Evolutionary conservation across 345 rosid genomes (phyloP).

Genomic region (Acer saccharum): DNA sequence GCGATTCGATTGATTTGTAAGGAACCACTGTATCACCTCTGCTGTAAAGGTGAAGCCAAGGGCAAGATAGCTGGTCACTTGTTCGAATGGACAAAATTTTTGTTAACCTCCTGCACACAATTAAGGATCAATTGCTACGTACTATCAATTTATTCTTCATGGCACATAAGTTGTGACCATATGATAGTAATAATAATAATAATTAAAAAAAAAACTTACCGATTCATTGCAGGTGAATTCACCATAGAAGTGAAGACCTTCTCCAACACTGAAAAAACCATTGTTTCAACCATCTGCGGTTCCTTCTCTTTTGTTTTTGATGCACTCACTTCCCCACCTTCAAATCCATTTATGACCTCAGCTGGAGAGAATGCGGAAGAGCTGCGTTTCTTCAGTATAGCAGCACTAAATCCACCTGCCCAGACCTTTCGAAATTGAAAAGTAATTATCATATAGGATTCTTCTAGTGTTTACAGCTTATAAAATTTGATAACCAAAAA

Average conservation of each 20-base stretch:
- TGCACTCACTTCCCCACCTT: slow-evolving; percentile 14
- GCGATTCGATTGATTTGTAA: slow-evolving; percentile 50
- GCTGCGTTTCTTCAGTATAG: slow-evolving; percentile 66
- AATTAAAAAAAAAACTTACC: slow-evolving; percentile 38
- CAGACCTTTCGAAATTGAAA: slow-evolving; percentile 59
- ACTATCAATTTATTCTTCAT: background rate
- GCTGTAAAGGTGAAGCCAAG: slow-evolving; percentile 89
- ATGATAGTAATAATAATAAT: too few relatives aligned
- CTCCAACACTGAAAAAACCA: slow-evolving; percentile 57
- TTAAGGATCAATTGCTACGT: background rate
- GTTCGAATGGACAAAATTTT: slow-evolving; percentile 37
- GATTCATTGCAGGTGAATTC: slow-evolving; percentile 58
- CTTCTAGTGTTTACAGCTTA: background rate
- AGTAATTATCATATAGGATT: background rate
- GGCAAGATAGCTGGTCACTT: slow-evolving; percentile 63
- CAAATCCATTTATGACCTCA: slow-evolving; percentile 21
- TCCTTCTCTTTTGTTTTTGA: slow-evolving; percentile 34
- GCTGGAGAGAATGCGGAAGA: slow-evolving; percentile 30
- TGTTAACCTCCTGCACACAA: slow-evolving; percentile 62
- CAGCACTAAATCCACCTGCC: slow-evolving; percentile 90
- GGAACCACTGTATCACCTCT: slow-evolving; percentile 70
- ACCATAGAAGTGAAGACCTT: slow-evolving; percentile 52
- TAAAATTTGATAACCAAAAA: background rate
- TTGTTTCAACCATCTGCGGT: slow-evolving; percentile 41
- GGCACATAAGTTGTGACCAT: too few relatives aligned